Evolutionary conservation across 768 basidiomycete species (phyloP), one percentile per base, ranked within the genome.

Genomic region (Russula sp.): DNA sequence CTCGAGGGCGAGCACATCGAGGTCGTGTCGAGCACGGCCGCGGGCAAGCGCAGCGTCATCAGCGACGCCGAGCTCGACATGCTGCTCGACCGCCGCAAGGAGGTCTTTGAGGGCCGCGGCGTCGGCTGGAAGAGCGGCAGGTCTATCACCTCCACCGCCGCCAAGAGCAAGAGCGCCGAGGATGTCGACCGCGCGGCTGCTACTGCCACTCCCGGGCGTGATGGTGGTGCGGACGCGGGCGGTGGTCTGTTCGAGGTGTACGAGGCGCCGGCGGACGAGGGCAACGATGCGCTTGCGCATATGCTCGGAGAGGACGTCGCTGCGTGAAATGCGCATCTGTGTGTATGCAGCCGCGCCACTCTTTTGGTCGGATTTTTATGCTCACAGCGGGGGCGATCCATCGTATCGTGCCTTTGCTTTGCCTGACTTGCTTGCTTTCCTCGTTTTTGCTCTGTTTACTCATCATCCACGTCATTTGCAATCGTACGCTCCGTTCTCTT

Each of bases 1-100:
- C 82, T 96, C 3, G 94, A 96, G 70, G 88, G 88, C 16, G 92
- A 98, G 75, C 86, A 94, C 71, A 91, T 98, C 62, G 84, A 91
- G 57, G 86, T 98, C 11, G 91, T 93, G 18, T 84, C 84, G 2
- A 81, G 84, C 69, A 89, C 85, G 18, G 84, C 81, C 27, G 83
- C 82, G 66, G 87, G 85, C 42, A 86, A 87, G 71, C 77, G 79
- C 50, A 82, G 82, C 39, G 84, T 98, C 55, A 79, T 99, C 68
- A 88, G 85, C 65, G 91, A 97, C 57, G 81, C 80, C 45, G 92
- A 97, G 69, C 75, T 99, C 40, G 84, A 87, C 27, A 78, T 84
- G 71, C 77, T 98, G 55, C 77, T 98, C 40, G 95, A 97, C 69
- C 80, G 95, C 35, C 78, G 86, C 39, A 83, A 83, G 0, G 83